These are phyloP conservation scores for Saturnispora kantuleensis DNA, from an alignment of 805 yeast species.

Conservation along the genomic window DNA sequence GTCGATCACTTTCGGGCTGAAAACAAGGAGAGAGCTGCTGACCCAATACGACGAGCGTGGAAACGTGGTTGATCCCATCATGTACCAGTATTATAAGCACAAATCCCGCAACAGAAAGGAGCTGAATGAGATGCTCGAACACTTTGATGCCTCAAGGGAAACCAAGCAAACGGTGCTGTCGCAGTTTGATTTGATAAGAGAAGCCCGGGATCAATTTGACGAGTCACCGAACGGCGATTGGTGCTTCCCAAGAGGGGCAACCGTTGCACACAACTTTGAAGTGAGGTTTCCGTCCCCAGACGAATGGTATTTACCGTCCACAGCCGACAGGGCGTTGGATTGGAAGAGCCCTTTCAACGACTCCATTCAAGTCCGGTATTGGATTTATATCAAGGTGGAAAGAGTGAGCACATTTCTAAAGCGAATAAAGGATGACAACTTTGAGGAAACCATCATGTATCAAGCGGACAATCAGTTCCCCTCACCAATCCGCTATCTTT, in stretches of 20 bases:
- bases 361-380: not conserved
- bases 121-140: too few relatives aligned
- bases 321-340: not conserved
- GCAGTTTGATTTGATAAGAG: too few relatives aligned
- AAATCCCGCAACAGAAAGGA: not conserved
- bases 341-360: not conserved
- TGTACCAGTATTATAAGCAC: not conserved
- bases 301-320: constrained; percentile 1
- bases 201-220: not conserved
- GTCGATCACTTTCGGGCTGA: not conserved
- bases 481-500: not conserved
- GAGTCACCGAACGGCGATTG: not conserved
- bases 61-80: not conserved
- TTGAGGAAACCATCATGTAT: not conserved
- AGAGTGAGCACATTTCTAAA: not conserved
- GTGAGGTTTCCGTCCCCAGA: constrained; percentile 2
- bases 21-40: not conserved
- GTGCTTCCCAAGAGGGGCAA: constrained; percentile 1
- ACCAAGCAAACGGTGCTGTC: too few relatives aligned
- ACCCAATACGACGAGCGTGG: constrained; percentile 1
- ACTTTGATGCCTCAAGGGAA: too few relatives aligned
- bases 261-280: not conserved
- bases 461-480: constrained; percentile 1
- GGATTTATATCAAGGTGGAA: not conserved
- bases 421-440: not conserved